Evolutionary conservation across 345 rosid genomes (phyloP), one percentile per base, ranked within the genome.

Genomic region (Eucalyptus guilfoylei): DNA sequence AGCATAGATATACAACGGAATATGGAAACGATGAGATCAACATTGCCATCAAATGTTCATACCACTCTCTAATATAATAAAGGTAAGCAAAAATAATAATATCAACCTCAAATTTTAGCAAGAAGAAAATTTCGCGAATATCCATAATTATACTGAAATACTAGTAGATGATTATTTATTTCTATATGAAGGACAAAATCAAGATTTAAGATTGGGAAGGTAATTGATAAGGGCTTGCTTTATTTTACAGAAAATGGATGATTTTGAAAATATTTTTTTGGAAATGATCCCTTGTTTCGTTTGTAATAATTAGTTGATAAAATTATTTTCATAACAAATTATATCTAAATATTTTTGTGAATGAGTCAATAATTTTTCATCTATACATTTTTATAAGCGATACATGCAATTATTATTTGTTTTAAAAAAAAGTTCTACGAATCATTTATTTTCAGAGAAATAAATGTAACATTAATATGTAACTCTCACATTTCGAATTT

Each of bases 381-480:
- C 30, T 24, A 55, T 55, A 9, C 30, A 55, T 24, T 24, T 23
- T 55, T 24, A 1, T 55, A 24, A 24, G 28, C 2, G 3, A 55
- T 23, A 55, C 0, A 55, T 0, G 6, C 5, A 1, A 23, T 23
- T 49, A 49, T 49, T n/a, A n/a, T n/a, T n/a, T n/a, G n/a, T n/a
- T n/a, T 49, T 49, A 13, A 4, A 5, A 49, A 23, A 21, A 55
- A 24, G 13, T 55, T 55, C 3, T 55, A 13, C 1, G 1, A 55
- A 55, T 55, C 13, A 55, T 55, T 55, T 24, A 23, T 55, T 55
- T 55, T 55, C 8, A 9, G 30, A 9, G 28, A 24, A 55, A 24
- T 55, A 55, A 24, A 55, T 55, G 62, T 5, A 55, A 1, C 30
- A 23, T 55, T 24, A 24, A 55, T 10, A 55, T 24, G 62, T 24